phyloP scores from a whole-genome alignment of 164 flowering plant genomes.

The Berberis thunbergii region DNA sequence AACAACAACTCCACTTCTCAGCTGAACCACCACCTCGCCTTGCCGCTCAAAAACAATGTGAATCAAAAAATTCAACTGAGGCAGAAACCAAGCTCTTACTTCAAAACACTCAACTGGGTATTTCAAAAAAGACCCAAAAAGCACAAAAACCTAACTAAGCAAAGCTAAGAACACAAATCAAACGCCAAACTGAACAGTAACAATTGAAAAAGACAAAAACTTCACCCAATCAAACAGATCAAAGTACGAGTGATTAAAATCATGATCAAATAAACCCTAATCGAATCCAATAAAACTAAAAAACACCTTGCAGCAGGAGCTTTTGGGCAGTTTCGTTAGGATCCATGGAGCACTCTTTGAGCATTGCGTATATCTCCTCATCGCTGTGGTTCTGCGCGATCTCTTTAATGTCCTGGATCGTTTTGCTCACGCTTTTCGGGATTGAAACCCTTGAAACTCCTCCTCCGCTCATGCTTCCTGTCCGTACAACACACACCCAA shows the following conservation, averaged over 20 bases:
- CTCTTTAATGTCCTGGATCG: constrained; percentile 77
- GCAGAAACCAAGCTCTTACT: too few species aligned
- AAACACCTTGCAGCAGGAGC: constrained; percentile 61
- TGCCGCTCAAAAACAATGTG: too few species aligned
- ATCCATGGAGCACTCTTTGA: constrained; percentile 81
- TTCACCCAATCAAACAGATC: not conserved
- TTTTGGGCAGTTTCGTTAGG: constrained; percentile 81
- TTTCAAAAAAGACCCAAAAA: too few species aligned
- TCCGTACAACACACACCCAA: too few species aligned
- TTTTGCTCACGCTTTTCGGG: constrained; percentile 35
- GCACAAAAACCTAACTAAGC: too few species aligned
- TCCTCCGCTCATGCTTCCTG: too few species aligned
- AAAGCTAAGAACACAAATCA: not conserved
- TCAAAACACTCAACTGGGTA: too few species aligned
- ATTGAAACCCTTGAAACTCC: too few species aligned
- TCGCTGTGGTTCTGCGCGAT: constrained; percentile 63
- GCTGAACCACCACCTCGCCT: too few species aligned
- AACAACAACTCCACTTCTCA: too few species aligned
- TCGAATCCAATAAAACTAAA: not conserved
- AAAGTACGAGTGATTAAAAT: not conserved
- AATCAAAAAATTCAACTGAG: too few species aligned
- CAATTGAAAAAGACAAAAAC: not conserved
- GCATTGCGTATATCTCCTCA: constrained; percentile 86
- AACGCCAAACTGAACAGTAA: not conserved
- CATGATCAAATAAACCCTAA: not conserved